Percentiles rank a stretch among this genome's conserved stretches.
phyloP scores from a whole-genome alignment of 1,284 basidiomycete genomes.

The Ustilago curta region DNA sequence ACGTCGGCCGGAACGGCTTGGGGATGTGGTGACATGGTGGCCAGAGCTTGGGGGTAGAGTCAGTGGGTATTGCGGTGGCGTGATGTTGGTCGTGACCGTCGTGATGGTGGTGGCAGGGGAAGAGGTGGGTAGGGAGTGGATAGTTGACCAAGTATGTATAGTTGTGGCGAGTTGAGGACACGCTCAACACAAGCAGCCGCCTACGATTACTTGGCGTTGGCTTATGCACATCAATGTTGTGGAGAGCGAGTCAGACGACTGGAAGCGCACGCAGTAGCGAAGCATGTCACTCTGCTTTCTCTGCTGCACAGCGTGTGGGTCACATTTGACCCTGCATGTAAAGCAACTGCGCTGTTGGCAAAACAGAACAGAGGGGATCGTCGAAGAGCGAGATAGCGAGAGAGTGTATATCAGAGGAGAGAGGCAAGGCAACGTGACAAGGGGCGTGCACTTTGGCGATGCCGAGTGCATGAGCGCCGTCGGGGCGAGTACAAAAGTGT shows the following conservation, averaged over 20 bases:
- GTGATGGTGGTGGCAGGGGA: not conserved
- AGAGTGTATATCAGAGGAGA: too few relatives aligned
- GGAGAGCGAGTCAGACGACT: constrained; percentile 6
- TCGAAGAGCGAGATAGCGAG: too few relatives aligned
- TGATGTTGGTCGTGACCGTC: constrained; percentile 2
- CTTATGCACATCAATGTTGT: not conserved
- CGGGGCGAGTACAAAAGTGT: not conserved
- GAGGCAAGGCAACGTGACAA: constrained; percentile 29
- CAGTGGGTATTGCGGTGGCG: not conserved
- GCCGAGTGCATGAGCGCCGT: constrained; percentile 12
- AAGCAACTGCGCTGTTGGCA: too few relatives aligned
- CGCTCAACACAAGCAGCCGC: not conserved
- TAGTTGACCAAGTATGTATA: not conserved
- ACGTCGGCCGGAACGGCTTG: constrained; percentile 1
- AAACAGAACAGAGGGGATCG: too few relatives aligned
- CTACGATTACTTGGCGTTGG: not conserved
- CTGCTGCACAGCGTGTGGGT: not conserved
- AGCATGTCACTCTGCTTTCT: not conserved
- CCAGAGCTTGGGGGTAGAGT: not conserved
- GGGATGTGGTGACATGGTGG: constrained; percentile 15
- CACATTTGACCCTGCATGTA: not conserved
- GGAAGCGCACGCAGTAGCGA: not conserved
- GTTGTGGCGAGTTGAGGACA: not conserved
- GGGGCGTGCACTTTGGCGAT: constrained; percentile 6
- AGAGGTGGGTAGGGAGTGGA: not conserved